These are phyloP conservation scores for Neophaeococcomyces mojaviensis DNA, from an alignment of 2,329 filamentous ascomycete genomes.

Conservation along the genomic window DNA sequence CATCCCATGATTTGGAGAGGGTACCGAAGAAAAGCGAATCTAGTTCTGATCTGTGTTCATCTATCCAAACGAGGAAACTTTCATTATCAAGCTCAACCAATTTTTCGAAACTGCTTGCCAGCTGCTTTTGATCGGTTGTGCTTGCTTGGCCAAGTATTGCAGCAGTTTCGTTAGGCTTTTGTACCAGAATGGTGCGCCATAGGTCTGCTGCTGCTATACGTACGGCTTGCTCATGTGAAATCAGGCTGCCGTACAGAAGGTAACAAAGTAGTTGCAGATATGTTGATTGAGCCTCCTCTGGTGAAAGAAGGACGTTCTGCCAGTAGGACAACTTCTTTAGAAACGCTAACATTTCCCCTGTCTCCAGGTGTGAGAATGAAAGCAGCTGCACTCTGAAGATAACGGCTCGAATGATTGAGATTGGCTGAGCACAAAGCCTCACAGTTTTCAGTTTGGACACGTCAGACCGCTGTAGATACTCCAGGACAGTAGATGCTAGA, in stretches of 20 bases:
- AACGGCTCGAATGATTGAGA: conserved; percentile 65
- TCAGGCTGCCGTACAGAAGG: conserved; percentile 80
- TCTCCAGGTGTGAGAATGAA: conserved; percentile 74
- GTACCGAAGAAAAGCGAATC: conserved; percentile 75
- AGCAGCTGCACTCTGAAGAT: conserved; percentile 75
- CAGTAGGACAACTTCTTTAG: conserved; percentile 87
- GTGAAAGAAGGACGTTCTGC: conserved; percentile 82
- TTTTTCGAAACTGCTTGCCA: conserved; percentile 72
- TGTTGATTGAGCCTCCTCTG: conserved; percentile 69
- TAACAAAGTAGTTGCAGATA: conserved; percentile 85
- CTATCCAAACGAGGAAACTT: conserved; percentile 80
- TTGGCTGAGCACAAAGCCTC: conserved; percentile 79
- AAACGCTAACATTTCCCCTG: conserved; percentile 60
- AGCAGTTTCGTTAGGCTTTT: conserved; percentile 78
- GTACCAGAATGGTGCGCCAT: conserved; percentile 86
- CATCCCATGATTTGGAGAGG: conserved; percentile 77
- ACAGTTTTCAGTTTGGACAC: conserved; percentile 76
- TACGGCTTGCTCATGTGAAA: conserved; percentile 60
- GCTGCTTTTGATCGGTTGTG: conserved; percentile 59
- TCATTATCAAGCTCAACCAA: conserved; percentile 84
- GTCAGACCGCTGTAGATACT: conserved; percentile 81
- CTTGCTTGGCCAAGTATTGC: conserved; percentile 66
- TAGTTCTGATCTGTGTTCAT: conserved; percentile 68
- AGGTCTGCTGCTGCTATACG: conserved; percentile 72
- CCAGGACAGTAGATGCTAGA: conserved; percentile 74